phyloP scores from a whole-genome alignment of 2,329 filamentous ascomycete genomes.

The Diplocarpon rosae region DNA sequence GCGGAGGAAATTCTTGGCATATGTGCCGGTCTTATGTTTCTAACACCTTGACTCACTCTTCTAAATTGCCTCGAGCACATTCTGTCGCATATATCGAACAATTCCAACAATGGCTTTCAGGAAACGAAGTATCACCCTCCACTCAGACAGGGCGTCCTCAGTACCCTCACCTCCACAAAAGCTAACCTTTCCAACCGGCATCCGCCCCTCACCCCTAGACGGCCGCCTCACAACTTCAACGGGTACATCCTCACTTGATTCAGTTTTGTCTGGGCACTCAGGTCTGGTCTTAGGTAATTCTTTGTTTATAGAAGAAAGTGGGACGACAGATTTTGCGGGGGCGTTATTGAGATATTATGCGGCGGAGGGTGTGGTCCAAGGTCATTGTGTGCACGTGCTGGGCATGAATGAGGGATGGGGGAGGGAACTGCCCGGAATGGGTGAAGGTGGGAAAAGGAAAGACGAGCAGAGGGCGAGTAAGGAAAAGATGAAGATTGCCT shows the following conservation, averaged over 20 bases:
- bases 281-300: conserved; percentile 75
- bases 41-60: neutral
- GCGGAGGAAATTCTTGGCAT: neutral
- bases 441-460: conserved; percentile 31
- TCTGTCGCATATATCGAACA: neutral
- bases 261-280: conserved; percentile 73
- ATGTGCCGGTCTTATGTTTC: neutral
- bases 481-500: conserved; percentile 97
- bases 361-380: conserved; percentile 85
- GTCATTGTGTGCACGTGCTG: conserved; percentile 77
- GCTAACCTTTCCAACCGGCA: conserved; percentile 34
- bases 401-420: conserved; percentile 73
- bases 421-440: conserved; percentile 68
- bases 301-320: conserved; percentile 74
- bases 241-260: conserved; percentile 76
- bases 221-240: conserved; percentile 85
- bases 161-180: conserved; percentile 10
- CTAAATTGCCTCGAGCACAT: conserved; percentile 1
- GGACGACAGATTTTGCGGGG: conserved; percentile 88
- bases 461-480: conserved; percentile 31
- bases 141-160: neutral
- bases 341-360: conserved; percentile 80
- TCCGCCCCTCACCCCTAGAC: conserved; percentile 79
- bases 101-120: conserved; percentile 48
- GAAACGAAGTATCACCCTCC: conserved; percentile 47